Evolutionary conservation across 768 basidiomycete species (phyloP).

Genomic region (Leucocoprinus birnbaumii): DNA sequence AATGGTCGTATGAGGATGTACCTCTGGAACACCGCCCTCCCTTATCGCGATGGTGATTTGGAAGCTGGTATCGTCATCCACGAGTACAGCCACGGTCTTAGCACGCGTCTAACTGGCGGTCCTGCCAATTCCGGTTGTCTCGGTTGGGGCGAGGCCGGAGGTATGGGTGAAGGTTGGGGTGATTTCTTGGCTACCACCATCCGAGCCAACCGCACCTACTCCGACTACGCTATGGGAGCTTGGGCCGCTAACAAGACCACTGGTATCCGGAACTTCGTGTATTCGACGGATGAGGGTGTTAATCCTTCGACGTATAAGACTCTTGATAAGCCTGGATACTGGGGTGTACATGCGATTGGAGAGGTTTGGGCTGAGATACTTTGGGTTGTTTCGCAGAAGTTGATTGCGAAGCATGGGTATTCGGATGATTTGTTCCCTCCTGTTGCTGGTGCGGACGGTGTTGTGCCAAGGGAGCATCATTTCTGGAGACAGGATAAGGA

Average conservation of each 20-base stretch:
- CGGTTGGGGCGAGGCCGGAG: constrained; percentile 94
- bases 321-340: constrained; percentile 91
- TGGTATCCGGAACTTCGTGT: constrained; percentile 88
- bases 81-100: constrained; percentile 85
- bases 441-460: constrained; percentile 57
- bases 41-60: constrained; percentile 92
- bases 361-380: constrained; percentile 96
- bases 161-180: constrained; percentile 99
- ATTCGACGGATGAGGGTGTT: constrained; percentile 69
- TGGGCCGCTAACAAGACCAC: constrained; percentile 82
- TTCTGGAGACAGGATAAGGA: constrained; percentile 42
- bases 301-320: constrained; percentile 96
- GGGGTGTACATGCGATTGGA: constrained; percentile 89
- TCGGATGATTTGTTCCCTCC: constrained; percentile 81
- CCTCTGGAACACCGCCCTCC: constrained; percentile 88
- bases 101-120: constrained; percentile 93
- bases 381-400: constrained; percentile 70
- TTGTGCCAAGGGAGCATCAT: constrained; percentile 74
- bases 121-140: constrained; percentile 91
- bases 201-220: constrained; percentile 70
- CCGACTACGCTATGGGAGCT: constrained; percentile 87
- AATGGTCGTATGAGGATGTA: constrained; percentile 96
- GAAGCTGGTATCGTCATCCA: constrained; percentile 98
- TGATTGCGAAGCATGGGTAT: constrained; percentile 85
- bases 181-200: constrained; percentile 89